Evolutionary conservation across 2,329 filamentous ascomycete genomes (phyloP).

Genomic region (Aspergillus sp.): DNA sequence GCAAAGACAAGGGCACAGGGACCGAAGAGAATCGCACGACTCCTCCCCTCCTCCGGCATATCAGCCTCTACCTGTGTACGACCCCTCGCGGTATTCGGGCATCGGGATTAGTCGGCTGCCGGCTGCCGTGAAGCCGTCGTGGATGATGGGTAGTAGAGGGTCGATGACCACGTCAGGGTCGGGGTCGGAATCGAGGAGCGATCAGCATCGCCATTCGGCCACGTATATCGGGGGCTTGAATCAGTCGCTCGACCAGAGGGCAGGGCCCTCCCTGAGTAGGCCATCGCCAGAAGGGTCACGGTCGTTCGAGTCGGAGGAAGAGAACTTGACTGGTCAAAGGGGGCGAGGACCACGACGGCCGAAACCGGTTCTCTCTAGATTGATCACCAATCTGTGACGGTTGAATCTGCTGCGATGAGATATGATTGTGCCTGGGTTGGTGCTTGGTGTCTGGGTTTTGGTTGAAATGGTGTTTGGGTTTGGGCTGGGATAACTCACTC

Average conservation of each 20-base stretch:
- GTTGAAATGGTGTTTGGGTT: no score
- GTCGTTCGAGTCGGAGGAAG: constrained; percentile 2
- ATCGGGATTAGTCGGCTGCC: constrained; percentile 10
- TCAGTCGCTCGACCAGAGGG: neutral
- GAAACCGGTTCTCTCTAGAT: constrained; percentile 35
- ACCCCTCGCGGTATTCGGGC: constrained; percentile 32
- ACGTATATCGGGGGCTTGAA: neutral
- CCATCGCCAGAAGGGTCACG: constrained; percentile 4
- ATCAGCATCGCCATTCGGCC: neutral
- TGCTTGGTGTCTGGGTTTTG: neutral
- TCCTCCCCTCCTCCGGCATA: constrained; percentile 28
- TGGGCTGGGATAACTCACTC: neutral
- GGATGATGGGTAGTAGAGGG: neutral
- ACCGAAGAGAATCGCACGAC: constrained; percentile 7
- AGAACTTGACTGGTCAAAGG: constrained; percentile 2
- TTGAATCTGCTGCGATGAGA: neutral
- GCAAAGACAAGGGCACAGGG: constrained; percentile 16
- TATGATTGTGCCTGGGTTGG: neutral
- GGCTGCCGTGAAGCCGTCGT: neutral
- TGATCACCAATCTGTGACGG: constrained; percentile 35
- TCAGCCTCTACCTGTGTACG: constrained; percentile 31
- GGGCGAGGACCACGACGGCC: constrained; percentile 21
- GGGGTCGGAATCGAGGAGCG: neutral
- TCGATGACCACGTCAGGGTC: neutral
- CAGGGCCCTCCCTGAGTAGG: neutral